Evolutionary conservation across 129 eudicot species (phyloP), one percentile per base, ranked within the genome.

Genomic region (Sambucus nigra): DNA sequence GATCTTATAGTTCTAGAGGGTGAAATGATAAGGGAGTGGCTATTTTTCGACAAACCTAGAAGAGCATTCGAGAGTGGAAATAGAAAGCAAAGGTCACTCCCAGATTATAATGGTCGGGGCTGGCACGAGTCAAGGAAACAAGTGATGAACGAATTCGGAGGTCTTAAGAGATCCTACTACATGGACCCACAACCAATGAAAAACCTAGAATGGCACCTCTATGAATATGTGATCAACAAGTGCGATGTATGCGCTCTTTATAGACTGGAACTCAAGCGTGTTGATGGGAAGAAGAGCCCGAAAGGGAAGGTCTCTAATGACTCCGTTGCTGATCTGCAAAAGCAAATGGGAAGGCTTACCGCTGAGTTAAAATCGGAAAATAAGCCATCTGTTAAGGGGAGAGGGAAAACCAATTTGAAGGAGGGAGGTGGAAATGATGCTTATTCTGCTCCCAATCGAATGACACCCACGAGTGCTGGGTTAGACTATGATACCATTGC

Each of bases 101-200:
- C 99, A 5, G 99, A 91, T 75, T 82, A 91, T 57, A 68, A 70
- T 7, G 99, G 99, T 1, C 80, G 99, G 9, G 99, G 99, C n/a
- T 91, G 95, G 99, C 99, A 91, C 45, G 95, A 91, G 68, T 85
- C 99, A 25, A 79, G 99, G 67, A 91, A 91, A 39, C 99, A 85
- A 60, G 69, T 76, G 51, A 55, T 85, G 60, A 79, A 79, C 48
- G 95, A 91, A 59, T 79, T 70, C 18, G 83, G 91, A 53, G 94
- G 99, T 63, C 72, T 79, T 56, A 91, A 86, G 81, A 76, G 89
- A 66, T 91, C 99, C 15, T 91, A 91, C 65, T 91, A 85, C 54
- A 91, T 91, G 99, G 99, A 91, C 62, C 99, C 99, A 55, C 99
- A 91, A 58, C 99, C 99, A 23, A 68, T 74, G 78, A 65, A 72